Percentiles rank a stretch among this genome's conserved stretches.
phyloP scores from a whole-genome alignment of 2,329 filamentous ascomycete species.

The Chrysoporthe cubensis region DNA sequence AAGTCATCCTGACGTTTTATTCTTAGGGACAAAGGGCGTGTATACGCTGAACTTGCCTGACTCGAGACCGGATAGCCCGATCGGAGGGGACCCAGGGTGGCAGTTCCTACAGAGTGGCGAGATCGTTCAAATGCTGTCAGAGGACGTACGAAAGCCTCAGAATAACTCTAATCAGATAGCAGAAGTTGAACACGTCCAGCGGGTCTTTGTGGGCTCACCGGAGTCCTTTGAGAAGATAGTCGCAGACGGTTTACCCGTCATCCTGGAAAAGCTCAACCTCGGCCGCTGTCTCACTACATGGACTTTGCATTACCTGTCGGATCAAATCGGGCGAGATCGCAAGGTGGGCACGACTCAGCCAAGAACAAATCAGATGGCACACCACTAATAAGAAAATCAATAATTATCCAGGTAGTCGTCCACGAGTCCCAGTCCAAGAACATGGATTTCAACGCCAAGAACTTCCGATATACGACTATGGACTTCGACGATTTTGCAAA shows the following conservation, averaged over 20 bases:
- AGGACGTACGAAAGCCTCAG: constrained; percentile 33
- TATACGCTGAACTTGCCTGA: constrained; percentile 44
- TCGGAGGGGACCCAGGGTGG: not conserved
- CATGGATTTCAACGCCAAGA: constrained; percentile 84
- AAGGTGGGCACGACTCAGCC: constrained; percentile 49
- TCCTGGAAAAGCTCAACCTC: constrained; percentile 68
- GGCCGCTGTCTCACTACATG: constrained; percentile 70
- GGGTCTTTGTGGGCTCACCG: constrained; percentile 53
- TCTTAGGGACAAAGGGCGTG: constrained; percentile 60
- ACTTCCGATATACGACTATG: constrained; percentile 76
- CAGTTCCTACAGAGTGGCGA: constrained; percentile 23
- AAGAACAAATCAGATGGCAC: not conserved
- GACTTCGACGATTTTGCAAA: constrained; percentile 69
- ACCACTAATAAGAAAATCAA: not conserved
- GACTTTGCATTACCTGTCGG: constrained; percentile 69
- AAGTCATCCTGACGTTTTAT: not conserved
- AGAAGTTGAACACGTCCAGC: constrained; percentile 47
- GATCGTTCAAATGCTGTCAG: constrained; percentile 3
- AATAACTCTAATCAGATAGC: constrained; percentile 25
- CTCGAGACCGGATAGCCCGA: not conserved
- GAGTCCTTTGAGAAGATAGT: constrained; percentile 66
- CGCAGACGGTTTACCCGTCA: constrained; percentile 59
- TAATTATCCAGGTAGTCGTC: constrained; percentile 63
- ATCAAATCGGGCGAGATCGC: constrained; percentile 62
- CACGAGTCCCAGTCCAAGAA: constrained; percentile 68